Evolutionary conservation across 2,329 filamentous ascomycete species (phyloP), one percentile per base, ranked within the genome.

Genomic region (Byssochlamys sp.): DNA sequence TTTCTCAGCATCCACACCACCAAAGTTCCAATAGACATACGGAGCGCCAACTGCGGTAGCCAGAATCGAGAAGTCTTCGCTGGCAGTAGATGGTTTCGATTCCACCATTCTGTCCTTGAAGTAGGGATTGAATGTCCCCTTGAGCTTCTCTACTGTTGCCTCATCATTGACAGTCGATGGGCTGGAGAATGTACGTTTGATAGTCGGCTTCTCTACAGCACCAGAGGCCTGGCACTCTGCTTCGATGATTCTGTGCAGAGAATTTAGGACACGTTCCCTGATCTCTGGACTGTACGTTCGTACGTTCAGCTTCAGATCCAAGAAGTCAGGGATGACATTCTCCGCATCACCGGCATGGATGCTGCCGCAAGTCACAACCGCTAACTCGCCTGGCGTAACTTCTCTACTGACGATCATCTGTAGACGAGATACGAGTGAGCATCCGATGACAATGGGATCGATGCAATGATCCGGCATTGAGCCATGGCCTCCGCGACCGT

Each of bases 11-110:
- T 81, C 78, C 10, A 75, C 74, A 0, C 82, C 81, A 1, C 83
- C 83, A 66, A 80, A 84, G 62, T 77, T 70, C 71, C 80, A 84
- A 66, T 83, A 84, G 51, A 74, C 76, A 63, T 75, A 78, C 7
- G 81, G 82, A 53, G 71, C 71, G 2, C 74, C 75, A 52, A 79
- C 75, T 31, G 71, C 71, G 0, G 76, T 80, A 1, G 80, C 82
- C 48, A 86, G 65, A 48, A 80, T 75, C 0, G 77, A 73, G 62
- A 85, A 84, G 61, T 86, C 84, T 64, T 86, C 84, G 56, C 77
- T 81, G 0, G 76, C 79, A 2, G 73, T 69, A 0, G 79, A 62
- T 0, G 73, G 70, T n/a, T 74, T 66, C 14, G 74, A 72, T 11
- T 79, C 67, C 0, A 70, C 60, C 10, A 75, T 68, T 0, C 65